Conservation (phyloP, 2,329 filamentous ascomycete species). For the Aspergillus versicolor region DNA sequence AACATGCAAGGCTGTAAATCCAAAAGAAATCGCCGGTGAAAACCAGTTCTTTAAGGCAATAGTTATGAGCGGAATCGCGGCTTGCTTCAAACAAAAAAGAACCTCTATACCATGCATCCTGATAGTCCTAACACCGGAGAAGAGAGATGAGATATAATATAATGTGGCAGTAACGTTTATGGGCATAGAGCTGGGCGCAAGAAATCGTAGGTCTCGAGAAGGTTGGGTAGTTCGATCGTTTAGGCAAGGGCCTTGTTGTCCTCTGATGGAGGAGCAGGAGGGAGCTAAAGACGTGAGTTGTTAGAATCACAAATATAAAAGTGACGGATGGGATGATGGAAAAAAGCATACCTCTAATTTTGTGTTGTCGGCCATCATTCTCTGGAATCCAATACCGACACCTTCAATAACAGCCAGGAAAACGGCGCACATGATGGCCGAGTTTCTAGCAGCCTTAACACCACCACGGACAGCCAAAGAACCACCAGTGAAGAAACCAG, state of each 20-base stretch:
- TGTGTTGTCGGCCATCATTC: constrained; percentile 89
- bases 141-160: constrained; percentile 39
- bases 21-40: constrained; percentile 27
- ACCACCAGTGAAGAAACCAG: constrained; percentile 94
- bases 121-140: constrained; percentile 40
- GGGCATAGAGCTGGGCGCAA: constrained; percentile 21
- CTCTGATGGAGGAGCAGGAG: constrained; percentile 36
- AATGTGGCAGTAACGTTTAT: constrained; percentile 20
- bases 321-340: neutral
- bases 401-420: constrained; percentile 95
- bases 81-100: constrained; percentile 23
- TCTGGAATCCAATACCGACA: constrained; percentile 91
- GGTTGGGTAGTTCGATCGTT: constrained; percentile 14
- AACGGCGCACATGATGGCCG: constrained; percentile 92
- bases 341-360: constrained; percentile 66
- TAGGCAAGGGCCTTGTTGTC: constrained; percentile 38
- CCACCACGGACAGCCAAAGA: constrained; percentile 89
- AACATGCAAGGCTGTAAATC: constrained; percentile 26
- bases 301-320: constrained; percentile 7
- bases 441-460: constrained; percentile 87
- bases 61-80: constrained; percentile 27
- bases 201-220: constrained; percentile 14
- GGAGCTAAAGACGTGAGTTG: constrained; percentile 26
- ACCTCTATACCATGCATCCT: constrained; percentile 39
- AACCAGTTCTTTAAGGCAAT: constrained; percentile 28